These are phyloP conservation scores for Umbelopsis ramanniana DNA, from an alignment of 192 early-diverging fungal genomes.

Conservation along the genomic window DNA sequence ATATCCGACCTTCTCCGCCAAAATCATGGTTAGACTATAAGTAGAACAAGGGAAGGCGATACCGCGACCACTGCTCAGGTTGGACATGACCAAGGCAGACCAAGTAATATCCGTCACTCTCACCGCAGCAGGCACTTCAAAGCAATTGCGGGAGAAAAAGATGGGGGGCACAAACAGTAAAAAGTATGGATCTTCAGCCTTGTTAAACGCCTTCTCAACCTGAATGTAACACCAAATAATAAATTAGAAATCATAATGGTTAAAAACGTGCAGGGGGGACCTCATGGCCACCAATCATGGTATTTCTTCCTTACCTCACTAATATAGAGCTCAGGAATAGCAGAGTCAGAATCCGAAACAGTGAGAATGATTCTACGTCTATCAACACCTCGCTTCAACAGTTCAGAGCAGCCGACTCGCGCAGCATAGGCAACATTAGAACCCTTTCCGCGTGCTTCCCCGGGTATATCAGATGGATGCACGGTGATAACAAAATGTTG, in stretches of 20 bases:
- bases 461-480: slow-evolving; percentile 67
- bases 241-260: slow-evolving; percentile 9
- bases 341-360: slow-evolving; percentile 75
- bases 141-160: slow-evolving; percentile 63
- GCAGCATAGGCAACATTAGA: slow-evolving; percentile 74
- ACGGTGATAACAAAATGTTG: slow-evolving; percentile 71
- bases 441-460: slow-evolving; percentile 76
- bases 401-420: slow-evolving; percentile 33
- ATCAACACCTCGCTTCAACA: slow-evolving; percentile 42
- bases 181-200: slow-evolving; percentile 50
- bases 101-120: slow-evolving; percentile 76
- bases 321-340: slow-evolving; percentile 76
- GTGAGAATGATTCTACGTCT: slow-evolving; percentile 67
- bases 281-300: background rate
- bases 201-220: slow-evolving; percentile 43
- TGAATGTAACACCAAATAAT: slow-evolving; percentile 26
- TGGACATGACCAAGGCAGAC: slow-evolving; percentile 77
- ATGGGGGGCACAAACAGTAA: slow-evolving; percentile 53
- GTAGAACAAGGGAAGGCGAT: slow-evolving; percentile 77
- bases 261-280: background rate
- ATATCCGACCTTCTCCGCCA: slow-evolving; percentile 70
- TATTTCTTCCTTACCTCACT: slow-evolving; percentile 35
- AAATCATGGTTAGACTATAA: slow-evolving; percentile 75
- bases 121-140: slow-evolving; percentile 72
- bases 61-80: slow-evolving; percentile 61